These are phyloP conservation scores for Albizia julibrissin DNA, from an alignment of 306 rosid genomes.

Conservation along the genomic window DNA sequence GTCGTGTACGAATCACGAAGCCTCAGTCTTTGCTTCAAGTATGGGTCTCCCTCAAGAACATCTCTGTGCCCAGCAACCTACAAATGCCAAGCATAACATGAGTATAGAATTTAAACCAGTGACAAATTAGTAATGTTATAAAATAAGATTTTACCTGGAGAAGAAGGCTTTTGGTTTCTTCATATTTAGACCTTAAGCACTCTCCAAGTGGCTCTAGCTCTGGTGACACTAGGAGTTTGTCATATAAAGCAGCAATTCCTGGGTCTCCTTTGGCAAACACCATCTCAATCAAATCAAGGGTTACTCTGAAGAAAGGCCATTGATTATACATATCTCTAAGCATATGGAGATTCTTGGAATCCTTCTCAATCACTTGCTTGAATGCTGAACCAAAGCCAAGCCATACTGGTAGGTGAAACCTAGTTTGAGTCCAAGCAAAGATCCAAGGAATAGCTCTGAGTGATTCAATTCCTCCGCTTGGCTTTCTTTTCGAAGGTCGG, in stretches of 20 bases:
- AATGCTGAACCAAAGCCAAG: conserved; percentile 4
- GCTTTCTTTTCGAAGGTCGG: not conserved
- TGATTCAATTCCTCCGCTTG: not conserved
- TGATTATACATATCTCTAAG: conserved; percentile 3
- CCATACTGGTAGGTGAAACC: conserved; percentile 3
- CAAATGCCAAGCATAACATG: not conserved
- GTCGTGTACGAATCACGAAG: conserved; percentile 62
- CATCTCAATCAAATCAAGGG: conserved; percentile 2
- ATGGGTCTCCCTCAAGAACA: conserved; percentile 92
- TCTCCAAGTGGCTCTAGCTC: not conserved
- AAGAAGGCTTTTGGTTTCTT: not conserved
- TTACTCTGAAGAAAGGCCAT: conserved; percentile 5
- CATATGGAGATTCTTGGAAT: not conserved
- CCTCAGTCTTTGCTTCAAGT: conserved; percentile 85
- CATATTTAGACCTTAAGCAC: not conserved
- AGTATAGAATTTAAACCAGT: too few relatives aligned
- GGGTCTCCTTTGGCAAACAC: conserved; percentile 1
- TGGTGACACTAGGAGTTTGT: not conserved
- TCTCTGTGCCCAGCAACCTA: conserved; percentile 88
- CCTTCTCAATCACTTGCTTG: not conserved
- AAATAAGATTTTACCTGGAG: not conserved
- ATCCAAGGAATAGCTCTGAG: not conserved
- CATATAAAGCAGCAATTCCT: not conserved
- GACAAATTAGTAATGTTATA: too few relatives aligned
- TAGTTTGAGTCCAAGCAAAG: conserved; percentile 1